A percentile compares a stretch with the other conserved stretches of the same genome.
Conservation (phyloP, 169 alveolate species). For the Plasmodium gallinaceum region DNA sequence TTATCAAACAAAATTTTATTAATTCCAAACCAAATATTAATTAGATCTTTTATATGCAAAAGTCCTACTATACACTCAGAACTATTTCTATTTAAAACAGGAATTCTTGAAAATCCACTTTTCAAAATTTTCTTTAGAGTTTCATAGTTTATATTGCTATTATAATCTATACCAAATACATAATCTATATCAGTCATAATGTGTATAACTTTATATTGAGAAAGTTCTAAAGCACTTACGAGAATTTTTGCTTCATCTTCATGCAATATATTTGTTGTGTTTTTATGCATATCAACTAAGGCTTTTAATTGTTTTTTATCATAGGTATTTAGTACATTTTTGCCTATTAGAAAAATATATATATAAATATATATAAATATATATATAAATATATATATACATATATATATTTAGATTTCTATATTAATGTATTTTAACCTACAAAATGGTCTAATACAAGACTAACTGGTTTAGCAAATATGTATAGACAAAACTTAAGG, state of each 20-base stretch:
- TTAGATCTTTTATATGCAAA: constrained; percentile 80
- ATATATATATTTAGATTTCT: neutral
- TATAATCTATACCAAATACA: constrained; percentile 80
- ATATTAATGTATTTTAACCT: constrained; percentile 52
- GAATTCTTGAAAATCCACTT: constrained; percentile 85
- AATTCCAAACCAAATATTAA: constrained; percentile 77
- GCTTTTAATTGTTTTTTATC: constrained; percentile 83
- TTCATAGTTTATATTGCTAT: constrained; percentile 73
- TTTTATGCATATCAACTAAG: constrained; percentile 83
- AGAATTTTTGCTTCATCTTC: constrained; percentile 84
- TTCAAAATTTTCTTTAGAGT: constrained; percentile 78
- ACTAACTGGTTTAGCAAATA: constrained; percentile 87
- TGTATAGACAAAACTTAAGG: constrained; percentile 79
- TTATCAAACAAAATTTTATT: constrained; percentile 60
- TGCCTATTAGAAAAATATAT: constrained; percentile 30
- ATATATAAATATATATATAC: constrained; percentile 1
- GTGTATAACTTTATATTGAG: constrained; percentile 77
- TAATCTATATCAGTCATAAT: constrained; percentile 83
- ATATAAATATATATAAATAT: neutral
- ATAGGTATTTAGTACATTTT: constrained; percentile 77
- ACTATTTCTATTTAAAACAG: constrained; percentile 73
- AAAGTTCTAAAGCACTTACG: constrained; percentile 80
- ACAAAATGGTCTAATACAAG: constrained; percentile 79
- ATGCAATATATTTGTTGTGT: constrained; percentile 79
- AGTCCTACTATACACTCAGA: constrained; percentile 79